Percentiles rank a stretch among this genome's conserved stretches.
phyloP scores from a whole-genome alignment of 495 filamentous ascomycete genomes.

The Hyaloscypha finlandica region DNA sequence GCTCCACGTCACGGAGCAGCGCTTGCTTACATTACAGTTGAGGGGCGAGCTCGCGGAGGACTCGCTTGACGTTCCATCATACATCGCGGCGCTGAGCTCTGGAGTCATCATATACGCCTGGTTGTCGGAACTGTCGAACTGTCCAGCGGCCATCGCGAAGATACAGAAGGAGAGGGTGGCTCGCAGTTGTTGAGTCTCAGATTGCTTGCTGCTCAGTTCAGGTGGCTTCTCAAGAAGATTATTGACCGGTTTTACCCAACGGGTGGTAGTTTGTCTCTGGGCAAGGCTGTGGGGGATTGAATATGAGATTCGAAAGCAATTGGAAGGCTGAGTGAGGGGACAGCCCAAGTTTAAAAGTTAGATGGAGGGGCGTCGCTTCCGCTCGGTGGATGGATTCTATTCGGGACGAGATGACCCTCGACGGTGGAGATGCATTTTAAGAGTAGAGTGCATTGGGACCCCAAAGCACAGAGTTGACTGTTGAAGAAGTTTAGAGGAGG shows the following conservation, averaged over 20 bases:
- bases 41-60: conserved; percentile 33
- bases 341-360: neutral
- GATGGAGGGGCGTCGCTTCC: neutral
- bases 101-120: conserved; percentile 22
- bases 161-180: neutral
- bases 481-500: neutral
- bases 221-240: neutral
- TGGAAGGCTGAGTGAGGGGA: conserved; percentile 7
- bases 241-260: neutral
- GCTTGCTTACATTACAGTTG: conserved; percentile 28
- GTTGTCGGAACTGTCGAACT: conserved; percentile 23
- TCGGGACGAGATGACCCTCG: conserved; percentile 17
- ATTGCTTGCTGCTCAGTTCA: neutral
- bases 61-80: conserved; percentile 33
- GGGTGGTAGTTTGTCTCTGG: neutral
- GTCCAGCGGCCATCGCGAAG: conserved; percentile 18
- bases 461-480: neutral
- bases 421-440: conserved; percentile 4
- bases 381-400: conserved; percentile 4
- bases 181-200: neutral
- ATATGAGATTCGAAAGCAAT: neutral
- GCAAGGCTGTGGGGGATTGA: conserved; percentile 5
- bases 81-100: conserved; percentile 24
- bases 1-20: neutral
- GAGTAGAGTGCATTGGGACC: conserved; percentile 10